Evolutionary conservation across 805 yeast genomes (phyloP).

Genomic region (Babjeviella inositovora): DNA sequence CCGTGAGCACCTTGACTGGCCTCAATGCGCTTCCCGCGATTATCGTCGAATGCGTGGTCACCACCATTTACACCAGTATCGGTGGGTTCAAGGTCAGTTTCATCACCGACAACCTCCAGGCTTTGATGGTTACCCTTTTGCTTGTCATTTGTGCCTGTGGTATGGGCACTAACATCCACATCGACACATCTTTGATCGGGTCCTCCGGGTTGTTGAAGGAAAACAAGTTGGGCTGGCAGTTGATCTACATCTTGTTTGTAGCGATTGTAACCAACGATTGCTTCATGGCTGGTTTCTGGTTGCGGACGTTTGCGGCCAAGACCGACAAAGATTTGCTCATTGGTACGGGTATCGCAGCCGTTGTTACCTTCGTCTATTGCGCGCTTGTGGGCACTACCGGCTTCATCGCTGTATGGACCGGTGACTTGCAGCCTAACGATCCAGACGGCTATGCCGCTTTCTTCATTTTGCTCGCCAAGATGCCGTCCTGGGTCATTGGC

Average conservation of each 20-base stretch:
- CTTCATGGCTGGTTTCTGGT: constrained; percentile 87
- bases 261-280: constrained; percentile 86
- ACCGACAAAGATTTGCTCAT: constrained; percentile 59
- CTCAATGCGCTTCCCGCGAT: constrained; percentile 66
- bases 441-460: constrained; percentile 53
- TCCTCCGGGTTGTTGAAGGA: constrained; percentile 47
- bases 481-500: constrained; percentile 82
- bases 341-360: constrained; percentile 63
- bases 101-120: constrained; percentile 77
- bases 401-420: constrained; percentile 83
- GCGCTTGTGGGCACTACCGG: constrained; percentile 75
- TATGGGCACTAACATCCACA: constrained; percentile 58
- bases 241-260: constrained; percentile 66
- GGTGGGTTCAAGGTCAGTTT: constrained; percentile 89
- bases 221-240: constrained; percentile 76
- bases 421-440: constrained; percentile 35
- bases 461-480: constrained; percentile 47
- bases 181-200: constrained; percentile 35
- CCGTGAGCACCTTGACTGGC: constrained; percentile 66
- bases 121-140: constrained; percentile 50
- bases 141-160: constrained; percentile 63
- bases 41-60: constrained; percentile 74
- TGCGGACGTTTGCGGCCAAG: constrained; percentile 81
- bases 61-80: constrained; percentile 70
- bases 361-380: constrained; percentile 45